Evolutionary conservation across 768 basidiomycete species (phyloP), one percentile per base, ranked within the genome.

Genomic region (Brasilioporus rufonigricans): DNA sequence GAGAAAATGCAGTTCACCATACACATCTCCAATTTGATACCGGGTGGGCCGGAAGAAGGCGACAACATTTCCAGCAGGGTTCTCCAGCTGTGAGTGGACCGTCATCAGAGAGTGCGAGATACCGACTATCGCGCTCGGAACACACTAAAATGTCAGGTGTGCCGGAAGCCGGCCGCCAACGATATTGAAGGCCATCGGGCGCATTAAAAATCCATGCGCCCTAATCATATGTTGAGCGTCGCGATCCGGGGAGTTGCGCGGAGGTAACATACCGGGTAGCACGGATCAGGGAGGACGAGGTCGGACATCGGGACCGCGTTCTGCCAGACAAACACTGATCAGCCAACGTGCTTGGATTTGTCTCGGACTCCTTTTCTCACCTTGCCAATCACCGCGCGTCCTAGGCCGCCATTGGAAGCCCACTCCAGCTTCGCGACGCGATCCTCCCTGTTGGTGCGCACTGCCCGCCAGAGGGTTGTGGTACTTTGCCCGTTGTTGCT

Each of bases 361-460:
- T 19, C 44, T 46, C 58, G 43, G 48, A 48, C 59, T 27, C 50
- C 54, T 53, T 62, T n/a, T 68, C 66, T 52, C 60, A 89, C 90
- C 80, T 91, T 92, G 65, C 91, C 91, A 65, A 93, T 89, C 56
- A 88, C 78, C 63, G 90, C 86, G 64, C 91, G 89, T 57, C 91
- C 91, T 48, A 93, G 85, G 53, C 87, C 85, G 57, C 90, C 91
- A 61, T 83, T 90, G 45, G 85, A 76, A 52, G 87, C 81, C 91
- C 91, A 93, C 72, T 93, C 91, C 50, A 93, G 82, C 74, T 85
- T 91, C 60, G 91, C 91, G 65, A 92, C 86, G 43, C 89, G 85
- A 70, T 93, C 91, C 74, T 92, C 90, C 68, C 87, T 90, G 75
- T 87, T 89, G 55, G 87, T 79, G 48, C 90, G 87, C 64, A 89